Base-by-base conservation (phyloP, 2,329 filamentous ascomycete genomes). In the Aaosphaeria arxii region DNA sequence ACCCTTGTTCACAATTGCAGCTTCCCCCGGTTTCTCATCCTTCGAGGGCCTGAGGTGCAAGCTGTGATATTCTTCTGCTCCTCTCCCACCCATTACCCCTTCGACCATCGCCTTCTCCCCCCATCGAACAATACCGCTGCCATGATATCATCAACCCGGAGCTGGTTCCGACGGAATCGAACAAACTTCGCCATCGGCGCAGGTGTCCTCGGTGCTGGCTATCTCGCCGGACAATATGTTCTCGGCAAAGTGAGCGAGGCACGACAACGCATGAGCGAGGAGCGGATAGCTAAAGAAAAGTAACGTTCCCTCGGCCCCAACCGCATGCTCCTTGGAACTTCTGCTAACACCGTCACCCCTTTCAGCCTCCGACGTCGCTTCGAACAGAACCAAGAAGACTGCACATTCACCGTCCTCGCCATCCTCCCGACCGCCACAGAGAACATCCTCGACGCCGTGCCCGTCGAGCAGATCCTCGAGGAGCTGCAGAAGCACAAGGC, bases 361-460 rank as follows among this genome's bases (percentile, higher is more conserved):
- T 30, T 9, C 62, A 97, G 92, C 72, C 82, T 99, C 52, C 91
- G 91, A 44, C 88, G 94, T 50, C 88, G 94, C 65, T 99, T 99
- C 74, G 90, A 97, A 71, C 94, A 99, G 73, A 99, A 99, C 71
- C 94, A 99, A 70, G 92, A 96, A 69, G 94, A 99, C 73, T 99
- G 94, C 74, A 96, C 92, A 42, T 96, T 95, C 69, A 99, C 94
- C 35, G 91, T 97, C 40, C 85, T 97, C n/a, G 94, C 92, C 30
- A 84, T 99, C 47, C 81, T 99, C 7, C 94, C 94, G 4, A 95
- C 92, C 32, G 89, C 91, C 5, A 91, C 91, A 28, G 85, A 94
- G 57, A 92, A 95, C 67, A 87, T 99, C 61, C 78, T 96, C 62
- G 85, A 89, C 58, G 85, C 87, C 31, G 83, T 97, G 60, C 89